Evolutionary conservation across 2,329 filamentous ascomycete genomes (phyloP).

Genomic region (Monosporascus sp.): DNA sequence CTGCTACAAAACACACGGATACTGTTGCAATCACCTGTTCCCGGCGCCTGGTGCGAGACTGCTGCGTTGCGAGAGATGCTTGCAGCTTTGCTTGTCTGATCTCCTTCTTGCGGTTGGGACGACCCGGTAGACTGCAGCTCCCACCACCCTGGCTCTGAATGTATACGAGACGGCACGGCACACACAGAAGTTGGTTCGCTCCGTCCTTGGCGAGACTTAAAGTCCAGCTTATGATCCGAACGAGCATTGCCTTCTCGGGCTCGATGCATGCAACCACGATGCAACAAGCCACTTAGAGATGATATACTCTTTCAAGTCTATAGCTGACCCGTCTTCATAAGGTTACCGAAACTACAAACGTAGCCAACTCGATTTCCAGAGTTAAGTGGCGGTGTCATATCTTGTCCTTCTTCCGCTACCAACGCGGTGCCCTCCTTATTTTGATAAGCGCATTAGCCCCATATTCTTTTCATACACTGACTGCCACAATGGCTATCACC

Average conservation of each 20-base stretch:
- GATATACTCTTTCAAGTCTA: neutral
- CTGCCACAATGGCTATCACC: too few relatives aligned
- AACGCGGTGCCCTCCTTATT: too few relatives aligned
- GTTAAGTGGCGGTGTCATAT: neutral
- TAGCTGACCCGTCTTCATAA: neutral
- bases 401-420: too few relatives aligned
- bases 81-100: too few relatives aligned
- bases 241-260: too few relatives aligned
- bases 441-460: too few relatives aligned
- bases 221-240: neutral
- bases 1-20: neutral
- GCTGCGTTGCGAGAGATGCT: too few relatives aligned
- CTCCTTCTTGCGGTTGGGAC: too few relatives aligned
- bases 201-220: neutral
- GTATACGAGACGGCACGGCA: neutral
- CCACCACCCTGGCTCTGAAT: neutral
- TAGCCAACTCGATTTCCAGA: neutral
- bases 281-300: neutral
- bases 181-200: neutral
- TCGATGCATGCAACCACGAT: too few relatives aligned
- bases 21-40: neutral
- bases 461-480: too few relatives aligned
- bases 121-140: neutral
- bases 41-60: too few relatives aligned
- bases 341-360: neutral